phyloP scores from a whole-genome alignment of 345 rosid species.

The Triadica sebifera region DNA sequence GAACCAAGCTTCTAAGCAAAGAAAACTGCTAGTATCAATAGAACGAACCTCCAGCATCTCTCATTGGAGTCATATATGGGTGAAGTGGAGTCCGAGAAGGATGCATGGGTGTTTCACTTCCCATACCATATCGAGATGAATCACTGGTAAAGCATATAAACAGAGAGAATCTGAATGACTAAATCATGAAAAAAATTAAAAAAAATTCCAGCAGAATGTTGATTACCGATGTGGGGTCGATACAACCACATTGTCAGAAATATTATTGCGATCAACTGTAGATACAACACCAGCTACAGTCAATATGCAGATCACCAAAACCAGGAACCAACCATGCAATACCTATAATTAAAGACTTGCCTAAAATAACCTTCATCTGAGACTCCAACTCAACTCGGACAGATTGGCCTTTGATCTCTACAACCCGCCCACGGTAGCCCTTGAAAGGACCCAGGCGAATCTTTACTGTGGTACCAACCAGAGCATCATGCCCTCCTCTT shows the following conservation, averaged over 20 bases:
- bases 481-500: slow-evolving; percentile 74
- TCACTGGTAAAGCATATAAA: slow-evolving; percentile 47
- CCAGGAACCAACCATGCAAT: slow-evolving; percentile 2
- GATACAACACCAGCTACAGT: slow-evolving; percentile 21
- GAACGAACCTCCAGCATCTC: slow-evolving; percentile 74
- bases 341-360: slow-evolving; percentile 43
- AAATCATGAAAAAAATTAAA: background rate
- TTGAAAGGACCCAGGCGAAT: slow-evolving; percentile 77
- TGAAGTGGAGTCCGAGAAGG: slow-evolving; percentile 96
- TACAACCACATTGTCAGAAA: slow-evolving; percentile 79
- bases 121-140: slow-evolving; percentile 74
- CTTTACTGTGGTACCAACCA: slow-evolving; percentile 77
- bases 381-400: slow-evolving; percentile 93
- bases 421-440: slow-evolving; percentile 88
- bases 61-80: slow-evolving; percentile 92
- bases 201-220: background rate
- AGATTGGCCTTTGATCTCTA: slow-evolving; percentile 68
- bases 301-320: slow-evolving; percentile 13
- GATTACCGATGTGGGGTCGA: slow-evolving; percentile 70
- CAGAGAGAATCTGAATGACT: slow-evolving; percentile 8
- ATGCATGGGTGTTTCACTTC: slow-evolving; percentile 97
- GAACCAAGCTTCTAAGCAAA: background rate
- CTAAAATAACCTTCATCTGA: slow-evolving; percentile 87
- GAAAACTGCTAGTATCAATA: slow-evolving; percentile 7
- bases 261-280: slow-evolving; percentile 73